Conservation (phyloP, 371 early-diverging fungal genomes). For the Edhazardia aedis region DNA sequence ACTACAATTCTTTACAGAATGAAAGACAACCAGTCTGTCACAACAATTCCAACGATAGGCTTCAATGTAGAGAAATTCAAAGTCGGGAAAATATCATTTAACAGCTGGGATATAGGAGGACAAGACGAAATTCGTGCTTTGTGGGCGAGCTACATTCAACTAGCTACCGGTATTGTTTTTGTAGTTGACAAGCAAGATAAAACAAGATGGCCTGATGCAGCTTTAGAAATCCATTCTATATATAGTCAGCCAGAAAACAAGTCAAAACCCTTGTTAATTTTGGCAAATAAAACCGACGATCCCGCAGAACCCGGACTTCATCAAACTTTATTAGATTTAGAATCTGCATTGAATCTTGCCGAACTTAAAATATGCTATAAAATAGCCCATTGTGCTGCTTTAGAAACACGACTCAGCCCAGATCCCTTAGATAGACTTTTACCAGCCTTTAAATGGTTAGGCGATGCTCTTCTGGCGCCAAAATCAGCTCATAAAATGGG, state of each 20-base stretch:
- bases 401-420: neutral
- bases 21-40: constrained; percentile 79
- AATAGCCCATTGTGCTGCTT: neutral
- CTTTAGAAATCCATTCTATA: neutral
- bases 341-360: constrained; percentile 8
- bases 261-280: constrained; percentile 20
- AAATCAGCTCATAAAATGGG: no score
- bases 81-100: constrained; percentile 40
- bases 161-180: constrained; percentile 55
- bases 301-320: constrained; percentile 17
- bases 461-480: no score
- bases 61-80: constrained; percentile 47
- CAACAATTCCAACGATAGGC: constrained; percentile 75
- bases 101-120: constrained; percentile 49
- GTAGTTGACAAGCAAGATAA: constrained; percentile 76
- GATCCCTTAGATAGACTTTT: constrained; percentile 5
- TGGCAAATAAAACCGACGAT: constrained; percentile 33
- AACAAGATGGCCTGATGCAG: constrained; percentile 61
- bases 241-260: neutral
- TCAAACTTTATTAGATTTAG: constrained; percentile 7
- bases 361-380: constrained; percentile 7
- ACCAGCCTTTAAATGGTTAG: constrained; percentile 12
- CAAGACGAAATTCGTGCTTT: constrained; percentile 46
- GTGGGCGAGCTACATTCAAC: constrained; percentile 47
- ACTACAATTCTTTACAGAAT: constrained; percentile 55